Base-by-base conservation (phyloP, 2,329 filamentous ascomycete species). In the Blastomyces emzantsi region DNA sequence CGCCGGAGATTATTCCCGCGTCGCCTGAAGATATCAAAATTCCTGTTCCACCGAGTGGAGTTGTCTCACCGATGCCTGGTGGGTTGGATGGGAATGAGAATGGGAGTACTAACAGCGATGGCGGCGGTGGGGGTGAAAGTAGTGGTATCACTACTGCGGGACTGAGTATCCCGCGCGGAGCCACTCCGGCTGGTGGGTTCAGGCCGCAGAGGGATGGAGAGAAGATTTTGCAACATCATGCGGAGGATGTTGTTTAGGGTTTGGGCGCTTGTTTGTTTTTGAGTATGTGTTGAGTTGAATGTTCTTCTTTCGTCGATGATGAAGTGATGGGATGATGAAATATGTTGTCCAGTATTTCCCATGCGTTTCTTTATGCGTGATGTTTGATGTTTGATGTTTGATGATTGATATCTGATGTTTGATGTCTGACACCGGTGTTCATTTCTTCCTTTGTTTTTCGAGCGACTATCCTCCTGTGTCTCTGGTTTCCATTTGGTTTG, bases 1-100 rank as follows among this genome's bases (percentile, higher is more conserved):
- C 84, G 2, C 77, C 81, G 36, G 79, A 84, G 60, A 86, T 92
- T 61, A 84, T 95, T 17, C 89, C 90, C 1, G 84, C 84, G 60
- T 92, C 89, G 1, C 90, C 92, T 0, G 87, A 95, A 76, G 90
- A 92, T 67, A 87, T 94, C 70, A 84, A 87, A 67, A 90, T 92
- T 54, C 89, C 89, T 0, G 88, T 92, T 13, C 85, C 89, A 28
- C 81, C 84, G 2, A 84, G 80, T 65, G 79, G 79, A 33, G 70
- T 77, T 58, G 73, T 74, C n/a, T 78, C 79, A 41, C 79, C 79
- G 39, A 72, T 77, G 52, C 71, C 75, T 61, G 76, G 75, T 63
- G 77, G 77, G 4, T 67, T 80, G 28, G 75, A 74, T 56, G 52
- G 52, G 6, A 76, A 73, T 59, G 77, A 77, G 19, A 51, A 28